These are phyloP conservation scores for Malassezia restricta DNA, from an alignment of 1,284 basidiomycete species.

Conservation along the genomic window DNA sequence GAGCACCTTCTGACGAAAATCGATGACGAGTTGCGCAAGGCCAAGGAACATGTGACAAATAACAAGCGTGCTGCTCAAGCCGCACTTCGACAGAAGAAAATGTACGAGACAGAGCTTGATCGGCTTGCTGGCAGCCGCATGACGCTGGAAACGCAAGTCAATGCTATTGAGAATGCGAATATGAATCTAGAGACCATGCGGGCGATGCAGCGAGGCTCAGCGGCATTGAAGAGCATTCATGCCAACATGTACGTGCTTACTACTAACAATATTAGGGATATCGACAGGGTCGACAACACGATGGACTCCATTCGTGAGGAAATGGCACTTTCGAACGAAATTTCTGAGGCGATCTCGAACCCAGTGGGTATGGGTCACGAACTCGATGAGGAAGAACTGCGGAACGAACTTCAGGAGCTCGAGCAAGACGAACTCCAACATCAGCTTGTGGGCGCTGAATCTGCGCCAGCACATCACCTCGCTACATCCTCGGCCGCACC, in stretches of 20 bases:
- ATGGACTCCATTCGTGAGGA: slow-evolving; percentile 87
- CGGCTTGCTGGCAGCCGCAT: slow-evolving; percentile 72
- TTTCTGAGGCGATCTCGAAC: slow-evolving; percentile 83
- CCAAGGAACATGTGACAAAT: slow-evolving; percentile 77
- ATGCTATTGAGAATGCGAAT: slow-evolving; percentile 93
- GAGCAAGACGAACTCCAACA: slow-evolving; percentile 86
- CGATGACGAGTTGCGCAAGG: slow-evolving; percentile 83
- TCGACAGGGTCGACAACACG: slow-evolving; percentile 80
- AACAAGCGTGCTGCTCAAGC: slow-evolving; percentile 65
- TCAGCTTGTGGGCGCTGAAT: slow-evolving; percentile 73
- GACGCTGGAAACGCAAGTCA: slow-evolving; percentile 90
- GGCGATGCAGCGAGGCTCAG: slow-evolving; percentile 91
- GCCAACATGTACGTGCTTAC: slow-evolving; percentile 53
- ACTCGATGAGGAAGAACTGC: slow-evolving; percentile 71
- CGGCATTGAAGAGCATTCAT: slow-evolving; percentile 83
- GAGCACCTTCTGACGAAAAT: slow-evolving; percentile 93
- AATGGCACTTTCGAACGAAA: slow-evolving; percentile 86
- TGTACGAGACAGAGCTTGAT: slow-evolving; percentile 76
- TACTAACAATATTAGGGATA: slow-evolving; percentile 53
- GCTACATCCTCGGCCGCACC: slow-evolving; percentile 21
- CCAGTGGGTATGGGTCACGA: slow-evolving; percentile 58
- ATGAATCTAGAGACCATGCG: slow-evolving; percentile 96
- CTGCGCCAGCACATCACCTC: slow-evolving; percentile 72
- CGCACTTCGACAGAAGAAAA: slow-evolving; percentile 91
- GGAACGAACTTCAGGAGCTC: slow-evolving; percentile 71